Percentiles rank a stretch among this genome's conserved stretches.
phyloP scores from a whole-genome alignment of 1,139 yeast species.

The Suhomyces choctaworum region DNA sequence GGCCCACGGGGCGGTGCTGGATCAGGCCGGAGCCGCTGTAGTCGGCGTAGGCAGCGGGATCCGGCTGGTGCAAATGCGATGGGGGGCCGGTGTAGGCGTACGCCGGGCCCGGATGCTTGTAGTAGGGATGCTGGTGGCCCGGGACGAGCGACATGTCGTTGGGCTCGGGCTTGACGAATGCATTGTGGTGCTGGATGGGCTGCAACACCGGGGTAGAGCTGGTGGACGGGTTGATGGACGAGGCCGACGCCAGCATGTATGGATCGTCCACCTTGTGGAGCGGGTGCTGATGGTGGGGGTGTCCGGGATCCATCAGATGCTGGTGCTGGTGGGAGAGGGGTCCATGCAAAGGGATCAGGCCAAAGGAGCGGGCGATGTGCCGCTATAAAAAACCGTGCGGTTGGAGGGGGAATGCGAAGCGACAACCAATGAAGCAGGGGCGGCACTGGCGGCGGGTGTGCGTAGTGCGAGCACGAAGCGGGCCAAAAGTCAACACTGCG shows the following conservation, averaged over 20 bases:
- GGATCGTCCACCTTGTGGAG: constrained; percentile 16
- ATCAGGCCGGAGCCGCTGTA: constrained; percentile 1
- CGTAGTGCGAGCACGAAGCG: no score
- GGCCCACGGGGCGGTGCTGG: constrained; percentile 3
- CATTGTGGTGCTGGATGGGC: constrained; percentile 1
- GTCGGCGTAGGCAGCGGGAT: constrained; percentile 1
- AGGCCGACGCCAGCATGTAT: constrained; percentile 9
- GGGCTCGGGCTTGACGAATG: constrained; percentile 12
- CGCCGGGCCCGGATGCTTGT: constrained; percentile 2
- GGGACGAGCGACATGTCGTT: constrained; percentile 5
- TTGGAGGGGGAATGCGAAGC: not conserved
- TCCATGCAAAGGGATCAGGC: constrained; percentile 2
- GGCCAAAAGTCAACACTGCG: no score
- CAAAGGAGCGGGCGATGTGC: not conserved
- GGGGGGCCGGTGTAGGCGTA: constrained; percentile 1
- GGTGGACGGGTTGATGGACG: constrained; percentile 3
- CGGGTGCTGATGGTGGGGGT: no score
- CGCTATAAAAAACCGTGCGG: not conserved
- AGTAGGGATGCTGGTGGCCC: constrained; percentile 7
- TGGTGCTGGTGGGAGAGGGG: not conserved
- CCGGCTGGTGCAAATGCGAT: constrained; percentile 2
- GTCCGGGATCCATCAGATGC: constrained; percentile 8
- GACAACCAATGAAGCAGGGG: no score
- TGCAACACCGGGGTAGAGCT: constrained; percentile 8
- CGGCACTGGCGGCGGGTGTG: no score